Base-by-base conservation (phyloP, 192 early-diverging fungal genomes). In the Entrophospora sp. region DNA sequence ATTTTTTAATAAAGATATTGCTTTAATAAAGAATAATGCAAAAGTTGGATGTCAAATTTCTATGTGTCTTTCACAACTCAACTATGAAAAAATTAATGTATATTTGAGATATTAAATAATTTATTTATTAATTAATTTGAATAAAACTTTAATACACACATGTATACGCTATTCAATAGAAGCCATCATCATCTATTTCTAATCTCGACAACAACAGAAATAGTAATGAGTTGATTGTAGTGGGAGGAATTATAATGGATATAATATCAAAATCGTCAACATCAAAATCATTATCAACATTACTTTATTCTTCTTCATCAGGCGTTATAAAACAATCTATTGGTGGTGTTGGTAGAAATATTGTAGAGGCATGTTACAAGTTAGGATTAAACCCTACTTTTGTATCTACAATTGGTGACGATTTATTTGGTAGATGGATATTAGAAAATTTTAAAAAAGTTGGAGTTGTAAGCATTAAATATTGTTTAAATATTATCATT, bases 311-410 rank as follows among this genome's bases (percentile, higher is more conserved):
- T 0, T 94, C 92, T 28, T 79, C 83, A 32, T 85, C 88, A 1
- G 96, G 96, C 4, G 72, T 55, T 0, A 86, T 89, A 5, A 61
- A 65, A 7, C 77, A 87, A 6, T 75, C 83, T 2, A 52, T 90
- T 9, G 96, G 96, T 44, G 96, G 96, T 4, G 96, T 99, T 4
- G 94, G 90, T 0, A 79, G 92, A 34, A 99, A 99, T 71, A 79
- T 99, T 5, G 92, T 91, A 3, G 90, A 97, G 62, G 87, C 89
- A 0, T 85, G 87, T 22, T 75, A 70, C 32, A 75, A 81, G 24
- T 79, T 88, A 4, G 85, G 88, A 5, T 81, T 79, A 0, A 69
- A 83, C 37, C 79, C 87, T 8, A 48, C 79, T 2, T 85, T 96
- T 32, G 43, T 91, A 0, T 84, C 88, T 0, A 77, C 76, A 0